phyloP scores from a whole-genome alignment of 169 alveolate genomes.

The Plasmodium coatneyi region DNA sequence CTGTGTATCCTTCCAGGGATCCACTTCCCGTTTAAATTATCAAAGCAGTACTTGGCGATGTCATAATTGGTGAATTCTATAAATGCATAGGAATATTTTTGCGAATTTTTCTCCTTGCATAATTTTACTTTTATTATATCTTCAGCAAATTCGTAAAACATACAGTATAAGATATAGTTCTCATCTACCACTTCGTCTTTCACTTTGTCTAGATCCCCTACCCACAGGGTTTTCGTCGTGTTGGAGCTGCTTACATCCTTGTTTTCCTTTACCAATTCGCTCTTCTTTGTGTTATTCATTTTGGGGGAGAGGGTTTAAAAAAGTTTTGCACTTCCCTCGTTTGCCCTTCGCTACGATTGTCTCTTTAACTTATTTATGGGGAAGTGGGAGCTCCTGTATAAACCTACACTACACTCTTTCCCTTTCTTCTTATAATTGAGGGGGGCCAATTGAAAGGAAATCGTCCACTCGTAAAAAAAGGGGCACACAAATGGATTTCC shows the following conservation, averaged over 20 bases:
- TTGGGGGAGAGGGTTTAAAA: neutral
- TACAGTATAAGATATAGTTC: constrained; percentile 57
- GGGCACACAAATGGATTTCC: neutral
- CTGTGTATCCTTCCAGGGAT: constrained; percentile 67
- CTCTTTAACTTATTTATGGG: neutral
- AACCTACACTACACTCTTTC: neutral
- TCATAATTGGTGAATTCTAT: constrained; percentile 58
- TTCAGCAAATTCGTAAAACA: constrained; percentile 72
- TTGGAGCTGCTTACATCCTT: constrained; percentile 9
- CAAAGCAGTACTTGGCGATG: constrained; percentile 70
- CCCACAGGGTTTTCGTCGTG: constrained; percentile 70
- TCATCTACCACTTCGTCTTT: constrained; percentile 71
- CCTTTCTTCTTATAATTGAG: neutral
- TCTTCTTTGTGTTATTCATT: constrained; percentile 34
- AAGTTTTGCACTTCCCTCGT: neutral
- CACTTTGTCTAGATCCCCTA: constrained; percentile 62
- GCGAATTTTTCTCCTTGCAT: constrained; percentile 60
- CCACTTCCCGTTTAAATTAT: constrained; percentile 71
- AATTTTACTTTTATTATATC: constrained; percentile 72
- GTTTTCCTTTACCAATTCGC: neutral
- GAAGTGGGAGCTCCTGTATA: neutral
- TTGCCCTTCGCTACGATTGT: neutral
- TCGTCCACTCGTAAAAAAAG: neutral
- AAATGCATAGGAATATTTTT: constrained; percentile 66
- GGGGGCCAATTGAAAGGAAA: neutral